Evolutionary conservation across 768 basidiomycete genomes (phyloP).

Genomic region (Boletus fagicola): DNA sequence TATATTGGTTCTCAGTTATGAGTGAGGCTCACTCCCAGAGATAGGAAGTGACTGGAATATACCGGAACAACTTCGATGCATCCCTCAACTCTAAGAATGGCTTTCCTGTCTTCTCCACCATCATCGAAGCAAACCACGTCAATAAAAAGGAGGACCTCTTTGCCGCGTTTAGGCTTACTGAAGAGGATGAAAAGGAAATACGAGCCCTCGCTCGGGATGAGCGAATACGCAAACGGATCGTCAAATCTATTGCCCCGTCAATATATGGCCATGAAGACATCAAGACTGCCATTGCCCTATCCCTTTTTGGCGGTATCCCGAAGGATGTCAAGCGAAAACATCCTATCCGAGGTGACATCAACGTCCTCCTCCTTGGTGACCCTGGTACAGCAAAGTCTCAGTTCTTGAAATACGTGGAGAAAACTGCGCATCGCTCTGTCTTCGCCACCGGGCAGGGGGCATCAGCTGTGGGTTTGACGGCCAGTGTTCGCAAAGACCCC

Average conservation of each 20-base stretch:
- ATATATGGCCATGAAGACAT: conserved; percentile 99
- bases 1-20: conserved; percentile 1
- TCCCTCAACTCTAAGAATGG: conserved; percentile 98
- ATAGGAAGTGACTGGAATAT: conserved; percentile 96
- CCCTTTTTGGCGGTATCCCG: conserved; percentile 88
- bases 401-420: conserved; percentile 98
- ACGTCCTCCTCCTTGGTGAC: conserved; percentile 92
- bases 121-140: conserved; percentile 97
- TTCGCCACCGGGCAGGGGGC: conserved; percentile 99
- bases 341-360: conserved; percentile 96
- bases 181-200: conserved; percentile 95
- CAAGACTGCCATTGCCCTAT: conserved; percentile 94
- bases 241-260: conserved; percentile 98
- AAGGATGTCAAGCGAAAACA: conserved; percentile 98
- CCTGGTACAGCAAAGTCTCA: conserved; percentile 99
- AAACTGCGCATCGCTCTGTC: conserved; percentile 96
- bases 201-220: conserved; percentile 84
- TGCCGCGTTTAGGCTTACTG: conserved; percentile 95
- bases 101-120: conserved; percentile 98
- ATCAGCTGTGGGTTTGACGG: conserved; percentile 96
- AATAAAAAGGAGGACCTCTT: conserved; percentile 99
- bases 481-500: conserved; percentile 98
- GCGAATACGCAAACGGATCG: conserved; percentile 93
- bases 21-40: conserved; percentile 8
- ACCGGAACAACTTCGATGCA: conserved; percentile 98